Percentiles rank a stretch among this genome's conserved stretches.
Conservation (phyloP, 192 early-diverging fungal species). For the Coemansia guatemalensis region DNA sequence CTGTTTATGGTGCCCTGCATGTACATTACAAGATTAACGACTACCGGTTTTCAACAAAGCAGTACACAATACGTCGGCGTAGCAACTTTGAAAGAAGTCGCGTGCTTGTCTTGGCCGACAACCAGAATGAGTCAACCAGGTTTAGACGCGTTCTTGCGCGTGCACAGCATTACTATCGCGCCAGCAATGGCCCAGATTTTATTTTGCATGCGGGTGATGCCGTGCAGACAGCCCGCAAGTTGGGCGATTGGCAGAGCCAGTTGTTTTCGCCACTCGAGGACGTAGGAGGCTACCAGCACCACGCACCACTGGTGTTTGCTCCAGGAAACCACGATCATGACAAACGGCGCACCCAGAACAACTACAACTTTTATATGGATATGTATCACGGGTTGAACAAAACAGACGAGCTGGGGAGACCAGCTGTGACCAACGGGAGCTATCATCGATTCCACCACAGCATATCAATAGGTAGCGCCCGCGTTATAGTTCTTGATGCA, state of each 20-base stretch:
- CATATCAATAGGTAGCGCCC: conserved; percentile 57
- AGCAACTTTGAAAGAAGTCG: conserved; percentile 1
- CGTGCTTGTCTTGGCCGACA: conserved; percentile 45
- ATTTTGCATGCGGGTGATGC: conserved; percentile 72
- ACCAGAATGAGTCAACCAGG: conserved; percentile 35
- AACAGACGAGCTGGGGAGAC: conserved; percentile 17
- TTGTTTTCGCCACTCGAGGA: conserved; percentile 63
- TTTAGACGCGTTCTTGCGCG: conserved; percentile 28
- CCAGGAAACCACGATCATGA: conserved; percentile 80
- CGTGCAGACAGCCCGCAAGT: conserved; percentile 57
- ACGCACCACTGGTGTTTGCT: conserved; percentile 63
- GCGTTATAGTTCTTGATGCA: conserved; percentile 68
- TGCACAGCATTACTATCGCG: conserved; percentile 11
- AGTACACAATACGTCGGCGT: conserved; percentile 25
- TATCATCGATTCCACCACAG: conserved; percentile 46
- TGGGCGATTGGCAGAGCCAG: conserved; percentile 72
- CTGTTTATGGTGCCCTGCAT: conserved; percentile 13
- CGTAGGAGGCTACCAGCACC: conserved; percentile 56
- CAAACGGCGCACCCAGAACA: conserved; percentile 48
- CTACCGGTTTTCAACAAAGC: conserved; percentile 16
- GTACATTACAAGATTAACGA: conserved; percentile 31
- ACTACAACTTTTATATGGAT: conserved; percentile 49
- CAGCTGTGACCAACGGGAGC: conserved; percentile 15
- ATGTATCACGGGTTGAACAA: conserved; percentile 43
- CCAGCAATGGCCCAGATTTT: conserved; percentile 33